These are phyloP conservation scores for Globisporangium echinulatum DNA, from an alignment of 352 stramenopile genomes.

Conservation along the genomic window DNA sequence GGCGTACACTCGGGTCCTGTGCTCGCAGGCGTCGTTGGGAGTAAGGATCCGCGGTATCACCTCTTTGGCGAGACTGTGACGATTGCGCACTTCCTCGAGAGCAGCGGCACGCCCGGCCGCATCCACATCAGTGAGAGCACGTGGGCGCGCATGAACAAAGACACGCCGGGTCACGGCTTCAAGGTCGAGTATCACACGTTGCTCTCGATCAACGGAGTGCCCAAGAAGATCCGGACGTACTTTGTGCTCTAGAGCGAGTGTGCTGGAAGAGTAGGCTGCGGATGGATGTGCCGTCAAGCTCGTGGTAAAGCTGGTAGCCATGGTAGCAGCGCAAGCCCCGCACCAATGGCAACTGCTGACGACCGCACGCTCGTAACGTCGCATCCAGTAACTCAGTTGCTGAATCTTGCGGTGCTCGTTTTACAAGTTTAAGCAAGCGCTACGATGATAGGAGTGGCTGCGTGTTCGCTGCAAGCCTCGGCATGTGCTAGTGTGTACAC, in stretches of 20 bases:
- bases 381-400: too few relatives aligned
- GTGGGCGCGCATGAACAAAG: conserved; percentile 77
- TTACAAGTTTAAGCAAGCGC: too few relatives aligned
- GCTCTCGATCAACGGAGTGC: conserved; percentile 61
- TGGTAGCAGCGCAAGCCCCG: too few relatives aligned
- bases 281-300: too few relatives aligned
- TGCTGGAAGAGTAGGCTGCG: too few relatives aligned
- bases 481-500: too few relatives aligned
- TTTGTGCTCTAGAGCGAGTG: conserved; percentile 44
- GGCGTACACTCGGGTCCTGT: conserved; percentile 78
- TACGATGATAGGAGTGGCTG: too few relatives aligned
- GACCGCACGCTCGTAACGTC: too few relatives aligned
- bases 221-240: conserved; percentile 76
- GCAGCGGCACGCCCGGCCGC: conserved; percentile 57
- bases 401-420: too few relatives aligned
- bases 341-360: too few relatives aligned
- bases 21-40: conserved; percentile 79
- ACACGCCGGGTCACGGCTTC: conserved; percentile 69
- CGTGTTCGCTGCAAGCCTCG: too few relatives aligned
- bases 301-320: too few relatives aligned
- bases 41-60: conserved; percentile 78
- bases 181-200: conserved; percentile 84
- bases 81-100: conserved; percentile 79
- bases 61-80: conserved; percentile 84
- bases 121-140: conserved; percentile 84